phyloP scores from a whole-genome alignment of 2,329 filamentous ascomycete species.

The Fusarium robinianum region DNA sequence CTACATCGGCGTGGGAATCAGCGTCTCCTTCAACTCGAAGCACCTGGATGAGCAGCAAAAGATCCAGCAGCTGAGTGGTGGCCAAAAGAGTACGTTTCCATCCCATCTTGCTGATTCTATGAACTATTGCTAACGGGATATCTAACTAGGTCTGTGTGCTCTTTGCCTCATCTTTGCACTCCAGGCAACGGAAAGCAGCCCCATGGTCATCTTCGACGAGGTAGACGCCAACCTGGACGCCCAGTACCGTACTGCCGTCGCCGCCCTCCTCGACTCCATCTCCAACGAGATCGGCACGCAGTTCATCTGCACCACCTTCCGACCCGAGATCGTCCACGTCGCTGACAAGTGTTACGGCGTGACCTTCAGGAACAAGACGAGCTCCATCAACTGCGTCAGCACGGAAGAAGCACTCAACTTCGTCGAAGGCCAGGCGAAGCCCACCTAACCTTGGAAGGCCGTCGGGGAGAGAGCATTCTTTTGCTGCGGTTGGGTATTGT shows the following conservation, averaged over 20 bases:
- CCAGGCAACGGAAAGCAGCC: conserved; percentile 93
- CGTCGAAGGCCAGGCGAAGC: conserved; percentile 77
- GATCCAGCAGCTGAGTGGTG: conserved; percentile 95
- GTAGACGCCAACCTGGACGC: conserved; percentile 98
- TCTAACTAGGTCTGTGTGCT: conserved; percentile 81
- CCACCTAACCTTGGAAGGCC: conserved; percentile 31
- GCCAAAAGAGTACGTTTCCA: conserved; percentile 84
- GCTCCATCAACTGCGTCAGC: conserved; percentile 87
- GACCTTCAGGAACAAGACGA: conserved; percentile 91
- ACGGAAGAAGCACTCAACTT: conserved; percentile 89
- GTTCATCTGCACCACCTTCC: conserved; percentile 99
- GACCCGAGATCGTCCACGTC: conserved; percentile 92
- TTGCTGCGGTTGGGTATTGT: not conserved
- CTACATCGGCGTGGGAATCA: conserved; percentile 95
- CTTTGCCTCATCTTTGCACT: conserved; percentile 99
- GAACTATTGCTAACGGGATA: conserved; percentile 9
- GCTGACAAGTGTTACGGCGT: conserved; percentile 99
- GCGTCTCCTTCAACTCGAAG: conserved; percentile 98
- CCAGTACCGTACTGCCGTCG: conserved; percentile 95
- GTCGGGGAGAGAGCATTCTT: not conserved
- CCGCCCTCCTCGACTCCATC: conserved; percentile 81
- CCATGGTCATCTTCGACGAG: conserved; percentile 99
- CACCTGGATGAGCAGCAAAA: conserved; percentile 93
- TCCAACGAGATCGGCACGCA: conserved; percentile 70
- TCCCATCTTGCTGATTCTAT: not conserved